phyloP scores from a whole-genome alignment of 2,329 filamentous ascomycete species.

The Fusarium tupiense region DNA sequence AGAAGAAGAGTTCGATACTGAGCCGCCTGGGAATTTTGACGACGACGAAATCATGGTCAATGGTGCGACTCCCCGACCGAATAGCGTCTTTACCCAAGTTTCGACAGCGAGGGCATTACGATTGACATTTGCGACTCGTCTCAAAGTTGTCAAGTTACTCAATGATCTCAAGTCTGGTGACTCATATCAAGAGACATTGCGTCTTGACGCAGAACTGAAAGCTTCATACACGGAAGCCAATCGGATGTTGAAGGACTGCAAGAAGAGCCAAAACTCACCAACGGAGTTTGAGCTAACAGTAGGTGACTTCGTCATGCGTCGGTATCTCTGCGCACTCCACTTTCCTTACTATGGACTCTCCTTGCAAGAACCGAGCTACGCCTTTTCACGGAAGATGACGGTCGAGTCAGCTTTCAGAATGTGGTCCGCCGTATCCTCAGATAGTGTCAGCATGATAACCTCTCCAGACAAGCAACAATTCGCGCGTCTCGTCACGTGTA shows the following conservation, averaged over 20 bases:
- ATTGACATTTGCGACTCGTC: constrained; percentile 54
- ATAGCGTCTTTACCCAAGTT: constrained; percentile 51
- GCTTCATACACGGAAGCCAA: constrained; percentile 54
- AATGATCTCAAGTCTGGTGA: constrained; percentile 52
- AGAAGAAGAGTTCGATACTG: constrained; percentile 58
- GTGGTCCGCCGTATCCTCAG: constrained; percentile 51
- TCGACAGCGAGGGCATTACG: constrained; percentile 55
- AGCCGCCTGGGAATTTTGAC: constrained; percentile 59
- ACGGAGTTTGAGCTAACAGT: constrained; percentile 55
- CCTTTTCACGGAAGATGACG: constrained; percentile 60
- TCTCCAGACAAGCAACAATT: constrained; percentile 46
- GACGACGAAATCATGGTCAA: constrained; percentile 57
- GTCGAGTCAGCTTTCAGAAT: constrained; percentile 60
- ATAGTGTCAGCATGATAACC: neutral
- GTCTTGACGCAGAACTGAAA: constrained; percentile 55
- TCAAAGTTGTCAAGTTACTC: constrained; percentile 54
- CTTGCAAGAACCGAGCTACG: constrained; percentile 55
- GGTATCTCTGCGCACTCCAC: constrained; percentile 66
- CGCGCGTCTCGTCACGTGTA: constrained; percentile 50
- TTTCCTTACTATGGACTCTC: constrained; percentile 58
- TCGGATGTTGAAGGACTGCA: constrained; percentile 45
- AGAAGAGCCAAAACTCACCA: constrained; percentile 29
- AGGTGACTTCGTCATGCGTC: constrained; percentile 62
- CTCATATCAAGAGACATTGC: constrained; percentile 57
- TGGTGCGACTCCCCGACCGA: constrained; percentile 46